Evolutionary conservation across 805 yeast species (phyloP).

Genomic region (Candida pini): DNA sequence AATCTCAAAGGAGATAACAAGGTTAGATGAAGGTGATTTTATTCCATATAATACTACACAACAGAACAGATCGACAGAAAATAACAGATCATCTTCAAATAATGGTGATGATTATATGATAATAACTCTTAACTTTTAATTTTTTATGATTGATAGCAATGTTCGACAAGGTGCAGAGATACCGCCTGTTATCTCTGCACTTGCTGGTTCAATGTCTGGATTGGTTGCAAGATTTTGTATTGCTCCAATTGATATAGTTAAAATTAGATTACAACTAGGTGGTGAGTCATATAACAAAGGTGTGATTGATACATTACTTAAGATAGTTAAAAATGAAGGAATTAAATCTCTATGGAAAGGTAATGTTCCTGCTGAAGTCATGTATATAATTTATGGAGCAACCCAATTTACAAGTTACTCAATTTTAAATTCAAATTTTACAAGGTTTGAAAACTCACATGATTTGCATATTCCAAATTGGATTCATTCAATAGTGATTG

Average conservation of each 20-base stretch:
- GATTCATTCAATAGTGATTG: constrained; percentile 51
- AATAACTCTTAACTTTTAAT: neutral
- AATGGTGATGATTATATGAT: no score
- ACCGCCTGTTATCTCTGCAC: constrained; percentile 44
- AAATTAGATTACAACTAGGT: constrained; percentile 68
- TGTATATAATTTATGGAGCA: constrained; percentile 84
- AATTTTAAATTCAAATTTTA: constrained; percentile 40
- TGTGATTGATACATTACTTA: constrained; percentile 31
- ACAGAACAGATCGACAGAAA: no score
- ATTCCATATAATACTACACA: no score
- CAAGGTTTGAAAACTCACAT: constrained; percentile 22
- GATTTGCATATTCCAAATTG: constrained; percentile 28
- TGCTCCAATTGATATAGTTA: constrained; percentile 77
- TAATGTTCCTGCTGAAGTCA: constrained; percentile 81
- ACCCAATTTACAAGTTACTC: constrained; percentile 75
- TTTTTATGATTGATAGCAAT: constrained; percentile 14
- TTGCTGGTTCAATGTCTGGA: constrained; percentile 74
- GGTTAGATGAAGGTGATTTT: no score
- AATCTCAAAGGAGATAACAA: no score
- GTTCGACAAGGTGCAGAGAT: constrained; percentile 43
- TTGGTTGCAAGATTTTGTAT: constrained; percentile 42
- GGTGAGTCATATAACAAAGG: constrained; percentile 27
- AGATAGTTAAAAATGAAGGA: constrained; percentile 51
- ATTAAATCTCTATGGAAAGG: constrained; percentile 88
- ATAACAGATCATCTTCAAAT: no score